Conservation (phyloP, 116 monocot genomes). For the Dioscorea cayenensis region DNA sequence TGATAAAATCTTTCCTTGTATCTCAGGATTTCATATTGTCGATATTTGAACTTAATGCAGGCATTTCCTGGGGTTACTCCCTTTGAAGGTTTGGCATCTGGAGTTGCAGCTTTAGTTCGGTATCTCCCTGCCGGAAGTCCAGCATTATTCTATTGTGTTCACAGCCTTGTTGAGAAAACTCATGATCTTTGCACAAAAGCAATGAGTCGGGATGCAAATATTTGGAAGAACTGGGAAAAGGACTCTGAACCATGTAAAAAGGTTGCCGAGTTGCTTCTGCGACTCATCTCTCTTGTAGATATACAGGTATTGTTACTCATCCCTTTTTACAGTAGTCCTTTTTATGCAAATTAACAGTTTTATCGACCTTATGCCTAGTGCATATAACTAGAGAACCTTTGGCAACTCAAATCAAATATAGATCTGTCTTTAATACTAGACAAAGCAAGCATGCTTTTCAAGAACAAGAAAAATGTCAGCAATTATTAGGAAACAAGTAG, state of each 20-base stretch:
- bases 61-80: constrained; percentile 74
- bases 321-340: neutral
- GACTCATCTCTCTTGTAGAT: constrained; percentile 80
- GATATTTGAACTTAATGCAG: constrained; percentile 22
- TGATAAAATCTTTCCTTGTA: neutral
- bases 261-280: constrained; percentile 66
- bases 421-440: too few relatives aligned
- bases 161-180: constrained; percentile 61
- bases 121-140: constrained; percentile 96
- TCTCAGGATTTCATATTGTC: neutral
- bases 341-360: too few relatives aligned
- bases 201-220: constrained; percentile 28
- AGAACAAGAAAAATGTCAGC: too few relatives aligned
- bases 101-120: constrained; percentile 73
- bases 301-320: constrained; percentile 62
- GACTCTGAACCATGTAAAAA: constrained; percentile 70
- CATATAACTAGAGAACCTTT: too few relatives aligned
- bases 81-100: constrained; percentile 90
- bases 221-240: constrained; percentile 83
- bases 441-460: too few relatives aligned
- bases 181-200: constrained; percentile 34
- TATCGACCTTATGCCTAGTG: too few relatives aligned
- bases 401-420: too few relatives aligned
- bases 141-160: constrained; percentile 71
- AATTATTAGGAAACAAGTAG: too few relatives aligned